Percentiles rank a stretch among this genome's conserved stretches.
These are phyloP conservation scores for Chaetomiaceae sp. DNA, from an alignment of 2,329 filamentous ascomycete species.

Conservation along the genomic window DNA sequence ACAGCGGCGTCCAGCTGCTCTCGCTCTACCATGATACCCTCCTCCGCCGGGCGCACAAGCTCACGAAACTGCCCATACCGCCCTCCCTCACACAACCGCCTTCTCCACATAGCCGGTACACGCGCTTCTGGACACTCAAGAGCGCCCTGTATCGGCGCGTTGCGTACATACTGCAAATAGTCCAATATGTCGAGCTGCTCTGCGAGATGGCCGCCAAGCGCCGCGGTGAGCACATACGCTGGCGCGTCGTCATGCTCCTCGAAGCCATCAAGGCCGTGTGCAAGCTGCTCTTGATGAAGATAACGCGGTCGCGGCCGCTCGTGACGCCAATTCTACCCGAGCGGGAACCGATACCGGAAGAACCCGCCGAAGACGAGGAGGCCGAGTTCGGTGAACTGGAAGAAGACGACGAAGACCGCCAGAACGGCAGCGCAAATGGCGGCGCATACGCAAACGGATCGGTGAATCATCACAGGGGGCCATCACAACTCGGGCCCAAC, in stretches of 20 bases:
- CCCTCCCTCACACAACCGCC: slow-evolving; percentile 47
- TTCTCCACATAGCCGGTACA: slow-evolving; percentile 61
- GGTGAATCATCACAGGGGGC: slow-evolving; percentile 9
- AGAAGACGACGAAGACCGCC: slow-evolving; percentile 57
- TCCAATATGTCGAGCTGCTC: slow-evolving; percentile 92
- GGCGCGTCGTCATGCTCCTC: slow-evolving; percentile 80
- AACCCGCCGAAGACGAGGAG: slow-evolving; percentile 47
- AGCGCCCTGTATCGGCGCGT: slow-evolving; percentile 72
- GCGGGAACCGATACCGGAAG: slow-evolving; percentile 69
- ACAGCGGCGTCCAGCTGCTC: slow-evolving; percentile 83
- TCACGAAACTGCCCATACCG: slow-evolving; percentile 44
- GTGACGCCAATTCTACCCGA: slow-evolving; percentile 82
- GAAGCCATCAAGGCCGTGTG: slow-evolving; percentile 86
- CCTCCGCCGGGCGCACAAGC: slow-evolving; percentile 61
- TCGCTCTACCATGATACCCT: slow-evolving; percentile 90
- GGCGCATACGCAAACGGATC: slow-evolving; percentile 14
- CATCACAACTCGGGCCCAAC: slow-evolving; percentile 20
- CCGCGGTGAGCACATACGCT: slow-evolving; percentile 72
- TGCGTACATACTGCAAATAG: slow-evolving; percentile 78
- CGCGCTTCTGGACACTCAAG: slow-evolving; percentile 60
- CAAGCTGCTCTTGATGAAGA: slow-evolving; percentile 69
- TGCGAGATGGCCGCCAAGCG: slow-evolving; percentile 96
- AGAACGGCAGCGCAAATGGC: slow-evolving; percentile 8
- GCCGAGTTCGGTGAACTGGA: slow-evolving; percentile 48
- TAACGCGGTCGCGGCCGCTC: slow-evolving; percentile 78